Percentiles rank a stretch among this genome's conserved stretches.
Evolutionary conservation across 495 filamentous ascomycete species (phyloP).

Genomic region (Podospora anserina): DNA sequence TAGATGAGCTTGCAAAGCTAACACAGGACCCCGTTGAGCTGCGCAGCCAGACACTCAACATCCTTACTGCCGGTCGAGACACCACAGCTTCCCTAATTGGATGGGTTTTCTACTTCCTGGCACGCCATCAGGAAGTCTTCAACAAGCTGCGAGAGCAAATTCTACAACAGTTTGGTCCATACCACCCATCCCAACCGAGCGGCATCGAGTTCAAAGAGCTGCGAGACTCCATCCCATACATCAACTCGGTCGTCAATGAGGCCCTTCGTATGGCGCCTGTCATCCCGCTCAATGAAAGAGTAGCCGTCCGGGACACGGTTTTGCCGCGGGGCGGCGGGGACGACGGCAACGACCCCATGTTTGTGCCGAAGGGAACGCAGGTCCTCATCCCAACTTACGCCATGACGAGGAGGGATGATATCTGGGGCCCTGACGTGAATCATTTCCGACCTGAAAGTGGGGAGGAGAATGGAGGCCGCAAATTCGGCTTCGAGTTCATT

Average conservation of each 20-base stretch:
- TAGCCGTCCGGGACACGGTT: constrained; percentile 45
- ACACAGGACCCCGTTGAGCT: constrained; percentile 58
- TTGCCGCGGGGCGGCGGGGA: constrained; percentile 47
- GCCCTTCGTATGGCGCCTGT: constrained; percentile 36
- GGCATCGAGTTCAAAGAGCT: constrained; percentile 40
- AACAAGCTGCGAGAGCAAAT: constrained; percentile 51
- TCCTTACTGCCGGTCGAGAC: constrained; percentile 60
- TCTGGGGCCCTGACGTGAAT: constrained; percentile 37
- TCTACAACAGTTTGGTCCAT: constrained; percentile 38
- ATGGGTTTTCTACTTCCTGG: constrained; percentile 54
- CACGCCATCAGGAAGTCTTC: constrained; percentile 46
- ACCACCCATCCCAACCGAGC: constrained; percentile 5
- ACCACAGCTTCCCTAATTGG: constrained; percentile 56
- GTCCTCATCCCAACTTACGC: constrained; percentile 37
- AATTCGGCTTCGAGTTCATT: constrained; percentile 39
- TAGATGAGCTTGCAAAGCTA: constrained; percentile 59
- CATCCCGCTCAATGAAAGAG: constrained; percentile 42
- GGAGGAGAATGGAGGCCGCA: constrained; percentile 30
- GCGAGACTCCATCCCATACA: constrained; percentile 39
- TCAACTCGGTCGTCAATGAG: constrained; percentile 51
- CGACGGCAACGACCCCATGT: constrained; percentile 18
- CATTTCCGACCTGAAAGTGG: constrained; percentile 33
- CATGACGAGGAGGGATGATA: constrained; percentile 36
- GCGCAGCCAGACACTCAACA: constrained; percentile 61
- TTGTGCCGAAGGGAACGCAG: constrained; percentile 36